These are phyloP conservation scores for Asterophora parasitica DNA, from an alignment of 768 basidiomycete genomes.

Conservation along the genomic window DNA sequence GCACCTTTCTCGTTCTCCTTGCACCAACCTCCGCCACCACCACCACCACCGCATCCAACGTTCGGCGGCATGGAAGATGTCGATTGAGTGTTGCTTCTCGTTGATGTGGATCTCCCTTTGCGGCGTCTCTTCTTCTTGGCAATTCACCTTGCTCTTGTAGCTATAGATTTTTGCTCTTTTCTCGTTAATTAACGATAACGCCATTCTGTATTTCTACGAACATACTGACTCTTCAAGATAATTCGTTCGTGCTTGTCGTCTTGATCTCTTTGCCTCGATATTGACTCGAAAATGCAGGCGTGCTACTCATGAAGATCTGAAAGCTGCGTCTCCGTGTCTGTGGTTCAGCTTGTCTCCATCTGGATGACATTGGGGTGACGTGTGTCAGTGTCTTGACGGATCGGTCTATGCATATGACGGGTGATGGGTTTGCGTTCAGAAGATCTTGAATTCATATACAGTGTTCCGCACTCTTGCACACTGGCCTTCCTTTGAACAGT, in stretches of 20 bases:
- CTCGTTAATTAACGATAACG: background rate
- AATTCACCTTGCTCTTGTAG: background rate
- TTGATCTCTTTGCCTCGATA: too few relatives aligned
- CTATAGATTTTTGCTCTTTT: background rate
- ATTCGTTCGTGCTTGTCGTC: background rate
- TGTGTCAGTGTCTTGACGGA: background rate
- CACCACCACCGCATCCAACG: constrained; percentile 2
- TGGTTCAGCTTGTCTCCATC: too few relatives aligned
- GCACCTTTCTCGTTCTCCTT: background rate
- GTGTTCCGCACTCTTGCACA: too few relatives aligned
- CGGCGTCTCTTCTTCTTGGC: background rate
- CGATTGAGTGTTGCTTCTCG: constrained; percentile 23
- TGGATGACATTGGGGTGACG: too few relatives aligned
- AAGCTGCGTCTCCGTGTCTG: too few relatives aligned
- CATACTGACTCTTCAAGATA: background rate
- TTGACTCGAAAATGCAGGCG: too few relatives aligned
- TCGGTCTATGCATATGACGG: too few relatives aligned
- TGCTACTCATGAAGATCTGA: too few relatives aligned
- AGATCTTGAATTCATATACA: too few relatives aligned
- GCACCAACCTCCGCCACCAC: background rate
- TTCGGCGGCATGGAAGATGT: constrained; percentile 27
- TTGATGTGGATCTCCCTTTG: background rate
- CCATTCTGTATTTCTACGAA: constrained; percentile 5
- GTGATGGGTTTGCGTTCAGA: too few relatives aligned
- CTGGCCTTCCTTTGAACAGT: too few relatives aligned